Conservation (phyloP, 768 basidiomycete species). For the Gautieria morchelliformis region DNA sequence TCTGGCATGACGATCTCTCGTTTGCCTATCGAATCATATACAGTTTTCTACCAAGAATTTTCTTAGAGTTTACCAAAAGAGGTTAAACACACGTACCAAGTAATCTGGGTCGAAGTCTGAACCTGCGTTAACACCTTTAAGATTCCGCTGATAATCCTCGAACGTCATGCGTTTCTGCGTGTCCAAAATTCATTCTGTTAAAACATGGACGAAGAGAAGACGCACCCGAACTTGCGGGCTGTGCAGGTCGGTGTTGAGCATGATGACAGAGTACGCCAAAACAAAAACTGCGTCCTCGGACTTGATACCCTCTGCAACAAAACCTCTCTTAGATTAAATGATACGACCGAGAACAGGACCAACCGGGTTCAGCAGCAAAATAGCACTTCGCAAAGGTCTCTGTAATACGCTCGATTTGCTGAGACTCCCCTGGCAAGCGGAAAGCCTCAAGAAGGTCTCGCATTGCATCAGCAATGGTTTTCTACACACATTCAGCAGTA, state of each 20-base stretch:
- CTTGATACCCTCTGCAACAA: constrained; percentile 66
- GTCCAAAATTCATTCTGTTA: background rate
- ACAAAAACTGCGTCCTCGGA: constrained; percentile 91
- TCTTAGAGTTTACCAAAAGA: background rate
- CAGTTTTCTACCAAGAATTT: constrained; percentile 48
- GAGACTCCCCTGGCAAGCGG: constrained; percentile 88
- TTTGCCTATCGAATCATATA: constrained; percentile 92
- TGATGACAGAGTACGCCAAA: constrained; percentile 88
- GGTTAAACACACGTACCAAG: constrained; percentile 42
- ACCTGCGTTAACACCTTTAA: constrained; percentile 86
- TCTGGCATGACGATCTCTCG: constrained; percentile 96
- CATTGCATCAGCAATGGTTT: constrained; percentile 93
- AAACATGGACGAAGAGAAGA: constrained; percentile 1
- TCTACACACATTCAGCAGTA: constrained; percentile 36
- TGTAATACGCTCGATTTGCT: constrained; percentile 89
- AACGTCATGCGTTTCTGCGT: constrained; percentile 89
- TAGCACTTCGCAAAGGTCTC: constrained; percentile 91
- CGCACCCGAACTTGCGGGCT: constrained; percentile 86
- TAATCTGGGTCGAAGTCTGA: constrained; percentile 78
- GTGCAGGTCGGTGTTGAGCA: constrained; percentile 97
- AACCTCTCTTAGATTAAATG: background rate
- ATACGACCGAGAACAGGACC: constrained; percentile 11
- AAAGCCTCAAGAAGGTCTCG: constrained; percentile 89
- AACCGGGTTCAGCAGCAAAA: constrained; percentile 77
- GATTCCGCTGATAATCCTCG: constrained; percentile 87